These are phyloP conservation scores for Rhizopogon vinicolor DNA, from an alignment of 768 basidiomycete species.

Conservation along the genomic window DNA sequence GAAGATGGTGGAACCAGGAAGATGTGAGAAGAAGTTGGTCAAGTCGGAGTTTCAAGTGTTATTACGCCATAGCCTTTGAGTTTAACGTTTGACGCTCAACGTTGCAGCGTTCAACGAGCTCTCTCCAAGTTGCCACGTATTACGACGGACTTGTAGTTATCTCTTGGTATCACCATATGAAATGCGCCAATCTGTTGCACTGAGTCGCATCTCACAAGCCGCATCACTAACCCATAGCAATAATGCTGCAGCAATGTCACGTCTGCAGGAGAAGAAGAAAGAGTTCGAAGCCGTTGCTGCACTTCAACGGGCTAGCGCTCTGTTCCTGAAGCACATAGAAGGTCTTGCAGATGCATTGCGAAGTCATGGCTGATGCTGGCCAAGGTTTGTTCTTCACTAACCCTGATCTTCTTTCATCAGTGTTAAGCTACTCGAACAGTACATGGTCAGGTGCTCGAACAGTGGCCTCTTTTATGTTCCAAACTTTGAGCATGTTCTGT, in stretches of 20 bases:
- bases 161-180: background rate
- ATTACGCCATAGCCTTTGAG: no score
- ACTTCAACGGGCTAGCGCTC: slow-evolving; percentile 56
- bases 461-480: slow-evolving; percentile 85
- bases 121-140: no score
- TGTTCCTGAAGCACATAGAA: slow-evolving; percentile 66
- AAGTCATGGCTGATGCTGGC: slow-evolving; percentile 75
- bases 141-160: no score
- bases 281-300: slow-evolving; percentile 74
- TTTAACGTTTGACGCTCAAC: no score
- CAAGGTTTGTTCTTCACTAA: slow-evolving; percentile 38
- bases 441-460: slow-evolving; percentile 71
- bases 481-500: slow-evolving; percentile 68
- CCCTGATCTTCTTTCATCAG: background rate
- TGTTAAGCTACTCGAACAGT: slow-evolving; percentile 34
- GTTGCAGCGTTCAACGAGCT: background rate
- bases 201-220: slow-evolving; percentile 46
- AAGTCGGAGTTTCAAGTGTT: background rate
- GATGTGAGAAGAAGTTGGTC: background rate
- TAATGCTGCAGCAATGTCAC: slow-evolving; percentile 48
- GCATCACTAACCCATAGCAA: slow-evolving; percentile 31
- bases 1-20: background rate
- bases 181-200: slow-evolving; percentile 56
- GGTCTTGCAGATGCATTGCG: slow-evolving; percentile 69
- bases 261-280: slow-evolving; percentile 74